Evolutionary conservation across 2,329 filamentous ascomycete genomes (phyloP), one percentile per base, ranked within the genome.

Genomic region (Claviceps fusiformis): DNA sequence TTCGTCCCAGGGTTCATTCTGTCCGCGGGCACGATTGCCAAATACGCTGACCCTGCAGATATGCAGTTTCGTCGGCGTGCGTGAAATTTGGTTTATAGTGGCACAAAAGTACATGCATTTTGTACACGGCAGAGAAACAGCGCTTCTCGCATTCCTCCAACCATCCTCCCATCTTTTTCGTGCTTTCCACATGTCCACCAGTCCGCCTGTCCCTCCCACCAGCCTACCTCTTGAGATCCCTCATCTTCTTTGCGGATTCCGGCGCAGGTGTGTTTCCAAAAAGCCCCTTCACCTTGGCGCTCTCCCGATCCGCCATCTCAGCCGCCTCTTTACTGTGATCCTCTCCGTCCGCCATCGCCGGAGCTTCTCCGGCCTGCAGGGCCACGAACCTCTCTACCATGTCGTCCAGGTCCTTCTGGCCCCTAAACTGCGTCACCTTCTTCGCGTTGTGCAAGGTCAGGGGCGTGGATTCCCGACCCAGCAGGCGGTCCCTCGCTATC

Each of bases 341-440:
- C 41, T 53, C 54, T 45, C 49, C 59, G 33, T 54, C 56, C 17
- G 59, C 57, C 13, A 53, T 55, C 10, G 58, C 59, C 47, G 59
- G 5, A 8, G 15, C 27, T 17, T 47, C 24, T 47, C 13, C 45
- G 13, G 29, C 45, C 13, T n/a, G 56, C 45, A 70, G 55, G 7
- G 57, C 47, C 62, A 71, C 63, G 56, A 74, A 72, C 51, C 62
- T 65, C 60, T 71, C 63, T 7, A 86, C 80, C 77, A 85, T 78
- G 13, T 73, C 66, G 63, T 93, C 85, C 61, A 97, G 78, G 33
- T 80, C 80, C 55, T 76, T 70, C 62, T 85, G 73, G 41, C 89
- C 89, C 59, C 80, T 72, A 59, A 90, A 79, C 72, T 81, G 95
- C 56, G 89, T 93, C 54, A 95, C 89, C 73, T 97, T 97, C 60